phyloP scores from a whole-genome alignment of 352 stramenopile species.

The Phytophthora nicotianae region DNA sequence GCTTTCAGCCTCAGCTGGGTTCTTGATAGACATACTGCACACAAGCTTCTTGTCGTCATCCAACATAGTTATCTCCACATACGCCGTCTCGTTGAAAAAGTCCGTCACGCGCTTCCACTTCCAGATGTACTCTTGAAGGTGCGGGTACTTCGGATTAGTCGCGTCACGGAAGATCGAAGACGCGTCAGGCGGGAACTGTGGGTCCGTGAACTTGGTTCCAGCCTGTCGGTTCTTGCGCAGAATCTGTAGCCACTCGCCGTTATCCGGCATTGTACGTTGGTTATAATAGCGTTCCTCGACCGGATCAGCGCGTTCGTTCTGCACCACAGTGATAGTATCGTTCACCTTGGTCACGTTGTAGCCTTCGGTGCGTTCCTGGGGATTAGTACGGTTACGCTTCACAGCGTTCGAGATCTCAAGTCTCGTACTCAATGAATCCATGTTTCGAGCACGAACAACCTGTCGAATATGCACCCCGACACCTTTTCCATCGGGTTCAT shows the following conservation, averaged over 20 bases:
- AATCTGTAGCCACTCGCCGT: slow-evolving; percentile 75
- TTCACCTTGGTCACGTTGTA: slow-evolving; percentile 84
- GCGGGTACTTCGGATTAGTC: slow-evolving; percentile 69
- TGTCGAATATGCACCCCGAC: slow-evolving; percentile 60
- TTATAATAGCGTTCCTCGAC: slow-evolving; percentile 80
- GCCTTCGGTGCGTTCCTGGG: slow-evolving; percentile 57
- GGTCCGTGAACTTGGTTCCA: slow-evolving; percentile 82
- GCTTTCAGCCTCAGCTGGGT: slow-evolving; percentile 68
- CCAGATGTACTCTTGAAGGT: slow-evolving; percentile 77
- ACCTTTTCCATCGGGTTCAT: slow-evolving; percentile 73
- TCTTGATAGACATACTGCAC: slow-evolving; percentile 87
- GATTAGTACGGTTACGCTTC: slow-evolving; percentile 62
- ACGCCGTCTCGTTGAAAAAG: slow-evolving; percentile 86
- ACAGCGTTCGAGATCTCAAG: slow-evolving; percentile 75
- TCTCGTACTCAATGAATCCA: slow-evolving; percentile 77
- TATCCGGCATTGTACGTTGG: slow-evolving; percentile 65
- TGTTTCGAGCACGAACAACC: slow-evolving; percentile 61
- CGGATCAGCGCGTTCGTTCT: slow-evolving; percentile 59
- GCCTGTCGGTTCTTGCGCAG: slow-evolving; percentile 74
- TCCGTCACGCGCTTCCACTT: slow-evolving; percentile 88
- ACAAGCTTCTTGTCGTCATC: slow-evolving; percentile 84
- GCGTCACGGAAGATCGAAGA: slow-evolving; percentile 72
- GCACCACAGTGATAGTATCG: slow-evolving; percentile 69
- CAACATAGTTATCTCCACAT: slow-evolving; percentile 86
- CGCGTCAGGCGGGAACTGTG: slow-evolving; percentile 74